phyloP scores from a whole-genome alignment of 2,329 filamentous ascomycete genomes.

The Amesomyces nigricolor region DNA sequence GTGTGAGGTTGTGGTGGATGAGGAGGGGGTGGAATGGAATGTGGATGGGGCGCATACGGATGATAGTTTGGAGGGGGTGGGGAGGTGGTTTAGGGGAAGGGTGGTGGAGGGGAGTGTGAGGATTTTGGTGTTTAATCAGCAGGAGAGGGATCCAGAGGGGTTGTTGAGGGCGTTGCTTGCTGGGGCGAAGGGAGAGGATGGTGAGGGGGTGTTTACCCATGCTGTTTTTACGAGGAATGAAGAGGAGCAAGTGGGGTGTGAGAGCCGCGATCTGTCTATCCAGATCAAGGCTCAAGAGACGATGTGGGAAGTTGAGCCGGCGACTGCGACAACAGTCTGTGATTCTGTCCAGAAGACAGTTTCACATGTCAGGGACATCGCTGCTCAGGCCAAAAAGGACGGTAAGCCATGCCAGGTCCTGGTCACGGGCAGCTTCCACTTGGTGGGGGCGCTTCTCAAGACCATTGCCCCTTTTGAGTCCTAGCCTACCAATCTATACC shows the following conservation, averaged over 20 bases:
- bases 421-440: slow-evolving; percentile 58
- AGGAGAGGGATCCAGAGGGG: slow-evolving; percentile 68
- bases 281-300: slow-evolving; percentile 44
- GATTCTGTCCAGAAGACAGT: slow-evolving; percentile 11
- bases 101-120: slow-evolving; percentile 29
- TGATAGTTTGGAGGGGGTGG: slow-evolving; percentile 73
- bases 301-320: slow-evolving; percentile 20
- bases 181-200: slow-evolving; percentile 41
- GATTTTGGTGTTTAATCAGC: slow-evolving; percentile 85
- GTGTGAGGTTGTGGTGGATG: slow-evolving; percentile 60
- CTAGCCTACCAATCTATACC: slow-evolving; percentile 6
- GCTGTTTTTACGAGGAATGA: slow-evolving; percentile 80
- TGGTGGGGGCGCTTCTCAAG: slow-evolving; percentile 44
- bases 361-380: slow-evolving; percentile 13
- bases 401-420: slow-evolving; percentile 25
- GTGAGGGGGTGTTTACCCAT: slow-evolving; percentile 53
- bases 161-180: slow-evolving; percentile 59
- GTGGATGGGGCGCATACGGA: slow-evolving; percentile 85
- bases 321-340: slow-evolving; percentile 1
- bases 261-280: slow-evolving; percentile 51
- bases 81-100: slow-evolving; percentile 64
- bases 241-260: slow-evolving; percentile 35
- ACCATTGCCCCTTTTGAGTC: slow-evolving; percentile 21
- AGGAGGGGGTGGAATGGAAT: slow-evolving; percentile 60
- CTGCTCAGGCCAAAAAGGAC: slow-evolving; percentile 28